Conservation (phyloP, 495 filamentous ascomycete genomes). For the Xylaria castorea region DNA sequence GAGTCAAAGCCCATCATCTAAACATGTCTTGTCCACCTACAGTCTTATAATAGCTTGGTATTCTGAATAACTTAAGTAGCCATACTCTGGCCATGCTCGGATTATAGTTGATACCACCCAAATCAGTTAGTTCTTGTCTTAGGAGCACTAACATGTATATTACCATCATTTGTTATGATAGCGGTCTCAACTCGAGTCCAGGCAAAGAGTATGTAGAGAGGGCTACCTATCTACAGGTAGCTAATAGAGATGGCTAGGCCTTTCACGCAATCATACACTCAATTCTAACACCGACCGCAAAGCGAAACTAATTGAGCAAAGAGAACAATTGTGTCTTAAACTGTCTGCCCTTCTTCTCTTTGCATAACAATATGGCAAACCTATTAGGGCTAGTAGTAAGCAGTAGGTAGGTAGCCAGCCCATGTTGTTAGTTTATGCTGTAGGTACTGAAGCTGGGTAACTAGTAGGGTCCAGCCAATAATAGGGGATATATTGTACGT, state of each 20-base stretch:
- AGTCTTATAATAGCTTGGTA: background rate
- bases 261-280: background rate
- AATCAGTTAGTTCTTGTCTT: background rate
- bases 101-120: background rate
- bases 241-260: background rate
- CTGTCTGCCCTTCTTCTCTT: background rate
- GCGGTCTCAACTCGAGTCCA: too few relatives aligned
- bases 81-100: background rate
- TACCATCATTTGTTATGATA: background rate
- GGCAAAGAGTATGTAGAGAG: background rate
- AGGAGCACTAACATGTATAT: background rate
- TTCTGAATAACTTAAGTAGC: background rate
- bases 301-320: background rate
- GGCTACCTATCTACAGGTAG: background rate
- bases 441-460: too few relatives aligned
- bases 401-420: background rate
- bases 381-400: background rate
- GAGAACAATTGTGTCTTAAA: background rate
- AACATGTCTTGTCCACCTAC: background rate
- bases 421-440: background rate
- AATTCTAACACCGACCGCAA: background rate
- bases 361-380: background rate
- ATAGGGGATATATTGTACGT: too few relatives aligned
- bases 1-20: background rate
- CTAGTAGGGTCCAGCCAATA: too few relatives aligned